Percentiles rank a stretch among this genome's conserved stretches.
phyloP scores from a whole-genome alignment of 2,329 filamentous ascomycete species.

The Tolypocladium paradoxum region DNA sequence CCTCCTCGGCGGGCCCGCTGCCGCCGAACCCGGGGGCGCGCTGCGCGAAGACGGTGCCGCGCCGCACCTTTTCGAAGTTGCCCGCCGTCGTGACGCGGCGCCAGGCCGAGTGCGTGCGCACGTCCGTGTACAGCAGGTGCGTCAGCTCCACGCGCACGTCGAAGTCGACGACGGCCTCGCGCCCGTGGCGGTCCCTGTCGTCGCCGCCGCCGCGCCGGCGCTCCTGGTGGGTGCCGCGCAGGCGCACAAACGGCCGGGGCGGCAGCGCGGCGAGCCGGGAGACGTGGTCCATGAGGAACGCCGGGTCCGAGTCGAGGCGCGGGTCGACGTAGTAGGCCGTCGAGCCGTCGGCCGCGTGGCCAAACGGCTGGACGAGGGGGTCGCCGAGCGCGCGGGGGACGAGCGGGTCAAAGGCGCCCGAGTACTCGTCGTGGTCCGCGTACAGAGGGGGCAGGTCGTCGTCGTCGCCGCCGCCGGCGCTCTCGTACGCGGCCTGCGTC shows the following conservation, averaged over 20 bases:
- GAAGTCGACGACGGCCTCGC: constrained; percentile 47
- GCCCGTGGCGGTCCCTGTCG: constrained; percentile 32
- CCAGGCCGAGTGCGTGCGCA: constrained; percentile 28
- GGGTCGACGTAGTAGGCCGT: constrained; percentile 31
- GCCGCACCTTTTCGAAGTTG: constrained; percentile 48
- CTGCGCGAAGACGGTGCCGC: constrained; percentile 50
- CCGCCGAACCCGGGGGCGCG: constrained; percentile 34
- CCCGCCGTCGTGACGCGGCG: constrained; percentile 37
- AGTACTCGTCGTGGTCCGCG: constrained; percentile 21
- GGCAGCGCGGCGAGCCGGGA: constrained; percentile 32
- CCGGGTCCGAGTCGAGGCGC: constrained; percentile 32
- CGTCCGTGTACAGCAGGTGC: constrained; percentile 41
- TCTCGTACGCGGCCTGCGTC: constrained; percentile 3
- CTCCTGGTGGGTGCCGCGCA: constrained; percentile 43
- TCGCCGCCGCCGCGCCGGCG: constrained; percentile 11
- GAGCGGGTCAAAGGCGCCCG: constrained; percentile 13
- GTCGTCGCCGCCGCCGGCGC: constrained; percentile 7
- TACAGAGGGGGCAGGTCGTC: constrained; percentile 37
- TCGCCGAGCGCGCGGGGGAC: constrained; percentile 7
- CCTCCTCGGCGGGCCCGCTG: constrained; percentile 14
- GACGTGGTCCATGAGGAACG: constrained; percentile 34
- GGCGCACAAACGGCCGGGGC: constrained; percentile 39
- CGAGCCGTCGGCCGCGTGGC: constrained; percentile 20
- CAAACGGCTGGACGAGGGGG: constrained; percentile 15
- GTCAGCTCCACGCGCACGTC: constrained; percentile 48